phyloP scores from a whole-genome alignment of 148 eudicot genomes.

The Rhododendron ovatum region DNA sequence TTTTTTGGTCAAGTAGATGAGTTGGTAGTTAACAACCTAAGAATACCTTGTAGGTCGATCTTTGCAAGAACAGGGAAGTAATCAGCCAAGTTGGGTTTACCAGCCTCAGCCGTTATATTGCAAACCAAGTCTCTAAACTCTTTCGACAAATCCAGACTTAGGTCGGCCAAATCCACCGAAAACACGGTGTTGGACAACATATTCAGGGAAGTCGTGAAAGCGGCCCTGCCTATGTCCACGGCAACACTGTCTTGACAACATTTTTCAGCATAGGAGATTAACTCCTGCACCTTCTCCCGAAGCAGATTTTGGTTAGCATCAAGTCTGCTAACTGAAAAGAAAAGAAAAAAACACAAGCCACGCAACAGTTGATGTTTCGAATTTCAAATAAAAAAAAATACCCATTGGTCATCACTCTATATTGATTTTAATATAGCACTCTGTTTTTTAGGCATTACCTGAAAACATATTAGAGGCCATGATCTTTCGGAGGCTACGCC shows the following conservation, averaged over 20 bases:
- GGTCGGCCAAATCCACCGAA: conserved; percentile 7
- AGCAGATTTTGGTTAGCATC: background rate
- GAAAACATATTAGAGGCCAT: background rate
- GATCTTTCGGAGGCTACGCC: background rate
- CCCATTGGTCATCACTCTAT: background rate
- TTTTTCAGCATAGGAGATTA: background rate
- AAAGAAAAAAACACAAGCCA: background rate
- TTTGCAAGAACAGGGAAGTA: conserved; percentile 13
- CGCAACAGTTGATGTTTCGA: background rate
- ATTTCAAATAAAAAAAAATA: background rate
- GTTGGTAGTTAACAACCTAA: background rate
- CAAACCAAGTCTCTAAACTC: background rate
- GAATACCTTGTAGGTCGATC: conserved; percentile 18
- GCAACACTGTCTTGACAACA: background rate
- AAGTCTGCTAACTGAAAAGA: background rate
- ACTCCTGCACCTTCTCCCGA: conserved; percentile 1
- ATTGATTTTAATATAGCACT: background rate
- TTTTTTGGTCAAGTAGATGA: background rate
- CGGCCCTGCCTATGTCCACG: background rate
- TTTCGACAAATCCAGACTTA: background rate
- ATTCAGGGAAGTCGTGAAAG: conserved; percentile 6
- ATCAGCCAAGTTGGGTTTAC: conserved; percentile 16
- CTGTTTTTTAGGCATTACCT: background rate
- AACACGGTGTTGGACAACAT: background rate
- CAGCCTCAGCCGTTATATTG: background rate